A percentile compares a stretch with the other conserved stretches of the same genome.
Evolutionary conservation across 176 grass and related monocot species (phyloP).

Genomic region (Cenchrus purpureus): DNA sequence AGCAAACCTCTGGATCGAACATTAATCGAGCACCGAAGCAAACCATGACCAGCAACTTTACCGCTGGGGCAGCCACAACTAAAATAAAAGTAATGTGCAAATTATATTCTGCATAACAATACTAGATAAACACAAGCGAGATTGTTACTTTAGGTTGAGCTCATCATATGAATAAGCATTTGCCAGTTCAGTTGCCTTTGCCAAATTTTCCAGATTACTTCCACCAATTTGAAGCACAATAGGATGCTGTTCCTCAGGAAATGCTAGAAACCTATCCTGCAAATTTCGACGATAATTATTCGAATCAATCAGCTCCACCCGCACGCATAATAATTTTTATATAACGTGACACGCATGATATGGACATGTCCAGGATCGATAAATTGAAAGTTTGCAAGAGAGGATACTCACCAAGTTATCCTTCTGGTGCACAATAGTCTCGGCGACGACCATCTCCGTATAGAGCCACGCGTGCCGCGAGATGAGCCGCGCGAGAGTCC

Average conservation of each 20-base stretch:
- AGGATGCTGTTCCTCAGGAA: slow-evolving; percentile 85
- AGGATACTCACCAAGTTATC: slow-evolving; percentile 69
- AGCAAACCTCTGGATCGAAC: slow-evolving; percentile 91
- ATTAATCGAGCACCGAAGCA: slow-evolving; percentile 95
- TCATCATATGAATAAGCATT: slow-evolving; percentile 87
- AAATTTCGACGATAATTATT: slow-evolving; percentile 20
- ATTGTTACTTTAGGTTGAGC: slow-evolving; percentile 87
- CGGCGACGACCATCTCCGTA: slow-evolving; percentile 97
- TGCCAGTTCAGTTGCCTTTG: slow-evolving; percentile 88
- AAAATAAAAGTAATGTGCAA: slow-evolving; percentile 41
- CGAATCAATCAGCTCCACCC: background rate
- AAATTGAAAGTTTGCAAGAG: background rate
- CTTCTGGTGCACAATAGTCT: slow-evolving; percentile 90
- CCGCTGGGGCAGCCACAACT: slow-evolving; percentile 94
- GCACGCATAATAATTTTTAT: background rate
- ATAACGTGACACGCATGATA: background rate
- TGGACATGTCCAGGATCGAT: background rate
- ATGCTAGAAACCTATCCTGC: slow-evolving; percentile 94
- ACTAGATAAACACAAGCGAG: slow-evolving; percentile 8
- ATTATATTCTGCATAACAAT: slow-evolving; percentile 4
- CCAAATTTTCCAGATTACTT: slow-evolving; percentile 86
- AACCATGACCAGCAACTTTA: slow-evolving; percentile 93
- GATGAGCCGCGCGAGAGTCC: slow-evolving; percentile 85
- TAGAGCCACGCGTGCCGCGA: slow-evolving; percentile 91
- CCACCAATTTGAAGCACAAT: slow-evolving; percentile 96